Evolutionary conservation across 1,284 basidiomycete genomes (phyloP).

Genomic region (Stygiomarasmius scandens): DNA sequence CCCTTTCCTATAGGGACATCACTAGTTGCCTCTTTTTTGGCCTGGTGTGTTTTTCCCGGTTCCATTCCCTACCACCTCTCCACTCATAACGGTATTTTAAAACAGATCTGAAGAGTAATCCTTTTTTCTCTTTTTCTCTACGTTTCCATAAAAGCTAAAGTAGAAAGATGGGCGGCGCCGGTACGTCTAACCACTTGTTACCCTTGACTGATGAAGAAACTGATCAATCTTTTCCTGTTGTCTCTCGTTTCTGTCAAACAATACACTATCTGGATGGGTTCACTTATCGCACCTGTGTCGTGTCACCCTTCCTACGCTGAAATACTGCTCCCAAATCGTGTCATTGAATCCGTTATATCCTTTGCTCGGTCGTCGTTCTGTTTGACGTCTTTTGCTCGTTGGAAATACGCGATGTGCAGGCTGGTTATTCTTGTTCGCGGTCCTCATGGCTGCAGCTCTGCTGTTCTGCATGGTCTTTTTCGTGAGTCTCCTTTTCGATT

Average conservation of each 20-base stretch:
- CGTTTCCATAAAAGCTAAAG: background rate
- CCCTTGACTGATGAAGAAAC: too few species aligned
- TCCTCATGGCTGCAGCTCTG: conserved; percentile 89
- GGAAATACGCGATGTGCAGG: conserved; percentile 47
- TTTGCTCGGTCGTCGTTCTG: conserved; percentile 42
- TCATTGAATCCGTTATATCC: background rate
- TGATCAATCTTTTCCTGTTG: too few species aligned
- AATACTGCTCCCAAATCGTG: background rate
- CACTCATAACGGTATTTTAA: background rate
- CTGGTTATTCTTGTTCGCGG: conserved; percentile 93
- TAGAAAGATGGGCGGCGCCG: conserved; percentile 23
- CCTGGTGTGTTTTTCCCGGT: background rate
- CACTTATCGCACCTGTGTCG: background rate
- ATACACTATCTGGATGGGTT: background rate
- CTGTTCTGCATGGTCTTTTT: conserved; percentile 99
- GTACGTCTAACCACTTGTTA: conserved; percentile 14
- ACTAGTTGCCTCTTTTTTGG: background rate
- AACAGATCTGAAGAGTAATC: background rate
- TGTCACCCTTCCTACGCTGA: background rate
- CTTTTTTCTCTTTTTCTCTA: background rate
- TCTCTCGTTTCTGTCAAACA: too few species aligned
- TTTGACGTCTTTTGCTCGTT: conserved; percentile 33
- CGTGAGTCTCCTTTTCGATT: conserved; percentile 55
- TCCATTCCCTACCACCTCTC: background rate
- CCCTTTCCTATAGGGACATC: background rate